phyloP scores from a whole-genome alignment of 768 basidiomycete species.

The Mycena filopes region DNA sequence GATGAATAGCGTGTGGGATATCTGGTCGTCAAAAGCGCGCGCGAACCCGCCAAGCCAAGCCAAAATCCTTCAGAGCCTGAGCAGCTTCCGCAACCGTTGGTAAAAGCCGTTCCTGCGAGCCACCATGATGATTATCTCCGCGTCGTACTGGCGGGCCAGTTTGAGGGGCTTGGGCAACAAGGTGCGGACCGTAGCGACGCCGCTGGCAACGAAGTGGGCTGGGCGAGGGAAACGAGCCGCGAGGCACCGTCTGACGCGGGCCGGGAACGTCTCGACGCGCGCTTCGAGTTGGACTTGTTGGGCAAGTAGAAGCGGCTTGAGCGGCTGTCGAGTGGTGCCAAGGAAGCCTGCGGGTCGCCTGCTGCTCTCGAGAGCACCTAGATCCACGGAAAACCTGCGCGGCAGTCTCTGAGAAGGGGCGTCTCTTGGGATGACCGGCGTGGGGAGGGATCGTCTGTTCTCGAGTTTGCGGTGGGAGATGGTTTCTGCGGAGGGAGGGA shows the following conservation, averaged over 20 bases:
- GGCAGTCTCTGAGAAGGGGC: neutral
- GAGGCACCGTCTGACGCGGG: conserved; percentile 8
- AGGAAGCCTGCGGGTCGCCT: no score
- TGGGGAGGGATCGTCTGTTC: conserved; percentile 25
- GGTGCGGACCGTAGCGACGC: neutral
- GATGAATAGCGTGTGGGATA: conserved; percentile 5
- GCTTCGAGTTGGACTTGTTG: conserved; percentile 22
- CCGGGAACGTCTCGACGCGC: neutral
- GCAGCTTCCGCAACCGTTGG: neutral
- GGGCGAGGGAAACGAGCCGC: neutral
- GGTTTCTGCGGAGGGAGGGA: neutral
- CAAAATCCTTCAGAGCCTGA: conserved; percentile 4
- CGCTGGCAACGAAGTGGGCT: neutral
- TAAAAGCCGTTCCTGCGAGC: neutral
- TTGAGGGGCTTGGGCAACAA: conserved; percentile 16
- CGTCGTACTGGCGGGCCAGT: neutral
- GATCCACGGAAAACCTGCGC: neutral
- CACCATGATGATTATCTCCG: neutral
- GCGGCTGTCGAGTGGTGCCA: conserved; percentile 8
- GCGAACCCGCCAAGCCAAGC: conserved; percentile 12
- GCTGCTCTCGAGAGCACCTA: neutral
- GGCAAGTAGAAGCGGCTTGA: conserved; percentile 25
- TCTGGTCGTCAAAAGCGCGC: conserved; percentile 11
- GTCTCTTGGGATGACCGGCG: conserved; percentile 5
- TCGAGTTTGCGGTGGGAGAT: conserved; percentile 6